Percentiles rank a stretch among this genome's conserved stretches.
phyloP scores from a whole-genome alignment of 1,284 basidiomycete species.

The Cutaneotrichosporon mucoides region DNA sequence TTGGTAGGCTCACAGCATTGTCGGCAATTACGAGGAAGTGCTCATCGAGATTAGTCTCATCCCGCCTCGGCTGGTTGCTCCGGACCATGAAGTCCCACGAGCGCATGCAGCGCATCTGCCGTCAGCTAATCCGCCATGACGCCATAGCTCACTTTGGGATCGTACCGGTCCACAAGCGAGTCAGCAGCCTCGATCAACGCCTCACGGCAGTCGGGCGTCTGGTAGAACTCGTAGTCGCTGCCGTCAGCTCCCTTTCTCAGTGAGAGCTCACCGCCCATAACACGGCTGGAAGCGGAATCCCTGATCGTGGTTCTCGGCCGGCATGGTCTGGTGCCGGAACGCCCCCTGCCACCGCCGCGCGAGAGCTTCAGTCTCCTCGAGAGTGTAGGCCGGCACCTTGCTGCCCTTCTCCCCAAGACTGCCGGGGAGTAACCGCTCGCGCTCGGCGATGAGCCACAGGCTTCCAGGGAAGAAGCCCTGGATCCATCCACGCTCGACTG shows the following conservation, averaged over 20 bases:
- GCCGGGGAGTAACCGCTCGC: constrained; percentile 21
- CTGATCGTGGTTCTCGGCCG: constrained; percentile 38
- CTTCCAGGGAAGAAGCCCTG: constrained; percentile 41
- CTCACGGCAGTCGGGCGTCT: constrained; percentile 22
- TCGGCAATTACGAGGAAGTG: constrained; percentile 44
- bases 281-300: constrained; percentile 42
- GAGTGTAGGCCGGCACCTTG: constrained; percentile 12
- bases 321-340: constrained; percentile 25
- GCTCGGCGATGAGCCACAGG: constrained; percentile 37
- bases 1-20: constrained; percentile 36
- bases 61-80: constrained; percentile 22
- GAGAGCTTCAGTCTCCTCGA: constrained; percentile 26
- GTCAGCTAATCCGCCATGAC: too few relatives aligned
- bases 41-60: constrained; percentile 29
- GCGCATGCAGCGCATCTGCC: constrained; percentile 19
- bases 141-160: constrained; percentile 21
- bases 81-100: constrained; percentile 32
- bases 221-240: constrained; percentile 33
- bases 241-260: not conserved
- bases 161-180: constrained; percentile 34
- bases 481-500: constrained; percentile 32
- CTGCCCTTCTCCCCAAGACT: constrained; percentile 8
- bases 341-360: constrained; percentile 31
- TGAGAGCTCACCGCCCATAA: constrained; percentile 19
- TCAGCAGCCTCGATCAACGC: constrained; percentile 37